Evolutionary conservation across 1,284 basidiomycete species (phyloP).

Genomic region (Marasmius fiardii): DNA sequence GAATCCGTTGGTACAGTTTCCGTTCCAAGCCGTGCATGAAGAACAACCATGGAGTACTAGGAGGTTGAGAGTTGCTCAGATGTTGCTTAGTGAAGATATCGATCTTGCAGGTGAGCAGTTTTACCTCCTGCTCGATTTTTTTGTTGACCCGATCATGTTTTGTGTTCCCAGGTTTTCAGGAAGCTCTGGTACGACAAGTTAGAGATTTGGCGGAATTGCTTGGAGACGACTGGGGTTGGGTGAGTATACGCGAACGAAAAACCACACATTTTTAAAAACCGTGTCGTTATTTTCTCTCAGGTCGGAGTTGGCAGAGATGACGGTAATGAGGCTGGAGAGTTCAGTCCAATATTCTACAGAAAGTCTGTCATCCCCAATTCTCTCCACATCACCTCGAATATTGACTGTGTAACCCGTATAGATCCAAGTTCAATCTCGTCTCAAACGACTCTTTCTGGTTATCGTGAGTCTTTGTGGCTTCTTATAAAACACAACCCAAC

Average conservation of each 20-base stretch:
- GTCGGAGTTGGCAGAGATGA: constrained; percentile 65
- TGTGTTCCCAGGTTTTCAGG: constrained; percentile 51
- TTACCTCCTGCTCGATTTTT: not conserved
- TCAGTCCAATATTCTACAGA: constrained; percentile 63
- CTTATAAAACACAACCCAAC: not conserved
- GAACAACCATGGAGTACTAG: constrained; percentile 54
- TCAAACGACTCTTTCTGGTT: constrained; percentile 54
- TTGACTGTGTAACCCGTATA: constrained; percentile 18
- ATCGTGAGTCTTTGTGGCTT: constrained; percentile 32
- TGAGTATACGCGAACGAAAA: constrained; percentile 24
- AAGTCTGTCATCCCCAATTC: constrained; percentile 28
- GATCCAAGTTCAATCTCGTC: constrained; percentile 35
- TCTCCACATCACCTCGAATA: not conserved
- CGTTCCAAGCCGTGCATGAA: constrained; percentile 27
- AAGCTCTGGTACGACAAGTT: constrained; percentile 58
- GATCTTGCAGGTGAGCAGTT: constrained; percentile 34
- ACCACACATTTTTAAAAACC: not conserved
- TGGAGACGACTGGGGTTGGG: constrained; percentile 51
- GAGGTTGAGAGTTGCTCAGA: constrained; percentile 43
- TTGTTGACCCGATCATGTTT: constrained; percentile 19
- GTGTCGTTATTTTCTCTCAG: constrained; percentile 23
- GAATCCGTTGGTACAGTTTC: constrained; percentile 36
- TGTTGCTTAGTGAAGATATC: constrained; percentile 36
- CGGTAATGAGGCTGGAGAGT: constrained; percentile 54
- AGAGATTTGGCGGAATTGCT: constrained; percentile 55